These are phyloP conservation scores for Arxiozyma slooffiae DNA, from an alignment of 1,139 yeast species.

Conservation along the genomic window DNA sequence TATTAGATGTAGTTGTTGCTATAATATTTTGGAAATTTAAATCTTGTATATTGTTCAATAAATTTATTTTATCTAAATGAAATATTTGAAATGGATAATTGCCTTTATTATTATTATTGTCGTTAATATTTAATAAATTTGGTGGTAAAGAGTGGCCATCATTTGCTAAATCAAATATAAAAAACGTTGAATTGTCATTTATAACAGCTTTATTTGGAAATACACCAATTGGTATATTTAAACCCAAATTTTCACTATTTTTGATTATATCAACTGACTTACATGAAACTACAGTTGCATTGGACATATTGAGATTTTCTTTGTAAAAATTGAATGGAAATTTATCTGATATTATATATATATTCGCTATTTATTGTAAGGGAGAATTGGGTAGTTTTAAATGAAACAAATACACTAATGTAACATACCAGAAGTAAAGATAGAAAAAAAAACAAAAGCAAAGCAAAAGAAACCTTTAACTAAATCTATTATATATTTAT, in stretches of 20 bases:
- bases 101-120: slow-evolving; percentile 5
- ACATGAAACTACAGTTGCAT: not conserved
- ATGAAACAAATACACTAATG: too few species aligned
- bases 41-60: slow-evolving; percentile 54
- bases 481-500: too few species aligned
- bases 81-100: slow-evolving; percentile 7
- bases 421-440: too few species aligned
- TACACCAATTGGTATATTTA: not conserved
- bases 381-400: too few species aligned
- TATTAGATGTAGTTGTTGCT: slow-evolving; percentile 16
- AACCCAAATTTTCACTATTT: not conserved
- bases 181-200: slow-evolving; percentile 4
- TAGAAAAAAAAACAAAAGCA: too few species aligned
- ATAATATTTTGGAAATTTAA: slow-evolving; percentile 41
- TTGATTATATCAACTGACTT: not conserved
- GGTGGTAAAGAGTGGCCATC: not conserved
- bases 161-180: slow-evolving; percentile 13
- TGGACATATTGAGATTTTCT: not conserved
- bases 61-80: slow-evolving; percentile 42
- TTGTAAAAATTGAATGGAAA: not conserved
- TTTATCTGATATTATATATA: too few species aligned
- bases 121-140: slow-evolving; percentile 2
- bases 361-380: too few species aligned
- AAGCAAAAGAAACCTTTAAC: too few species aligned
- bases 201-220: not conserved